Conservation (phyloP, 2,329 filamentous ascomycete genomes). For the Fusarium udum region DNA sequence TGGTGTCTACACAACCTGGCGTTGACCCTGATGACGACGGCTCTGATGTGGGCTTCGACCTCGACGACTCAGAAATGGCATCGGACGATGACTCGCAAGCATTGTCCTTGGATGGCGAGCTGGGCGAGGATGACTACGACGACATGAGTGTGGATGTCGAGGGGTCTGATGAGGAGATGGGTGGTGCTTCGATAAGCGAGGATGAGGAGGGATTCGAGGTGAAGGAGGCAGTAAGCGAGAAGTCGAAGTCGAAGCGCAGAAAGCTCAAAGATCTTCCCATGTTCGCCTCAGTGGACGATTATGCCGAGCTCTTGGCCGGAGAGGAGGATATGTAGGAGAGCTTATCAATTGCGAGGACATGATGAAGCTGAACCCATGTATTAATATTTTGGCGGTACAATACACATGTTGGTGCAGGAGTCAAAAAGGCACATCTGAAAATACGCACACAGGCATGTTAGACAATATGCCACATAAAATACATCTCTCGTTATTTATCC, state of each 20-base stretch:
- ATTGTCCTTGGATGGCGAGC: conserved; percentile 54
- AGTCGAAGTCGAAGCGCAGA: conserved; percentile 71
- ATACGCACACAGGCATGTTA: conserved; percentile 5
- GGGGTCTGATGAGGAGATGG: conserved; percentile 55
- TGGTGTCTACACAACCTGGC: conserved; percentile 83
- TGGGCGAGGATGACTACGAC: conserved; percentile 58
- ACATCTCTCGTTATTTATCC: conserved; percentile 19
- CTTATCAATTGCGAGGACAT: background rate
- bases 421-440: conserved; percentile 24
- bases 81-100: conserved; percentile 57
- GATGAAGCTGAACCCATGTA: conserved; percentile 23
- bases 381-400: conserved; percentile 27
- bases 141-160: conserved; percentile 53
- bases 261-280: conserved; percentile 89
- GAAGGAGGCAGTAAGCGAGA: conserved; percentile 68
- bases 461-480: background rate
- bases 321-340: conserved; percentile 65
- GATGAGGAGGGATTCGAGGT: conserved; percentile 62
- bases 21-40: conserved; percentile 57
- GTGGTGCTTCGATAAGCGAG: conserved; percentile 53
- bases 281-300: conserved; percentile 94
- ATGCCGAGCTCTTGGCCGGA: conserved; percentile 81
- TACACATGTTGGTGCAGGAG: conserved; percentile 24
- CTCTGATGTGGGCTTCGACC: conserved; percentile 60
- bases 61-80: conserved; percentile 60